Conservation (phyloP, 2,329 filamentous ascomycete genomes). For the Pseudocercospora fuligena region DNA sequence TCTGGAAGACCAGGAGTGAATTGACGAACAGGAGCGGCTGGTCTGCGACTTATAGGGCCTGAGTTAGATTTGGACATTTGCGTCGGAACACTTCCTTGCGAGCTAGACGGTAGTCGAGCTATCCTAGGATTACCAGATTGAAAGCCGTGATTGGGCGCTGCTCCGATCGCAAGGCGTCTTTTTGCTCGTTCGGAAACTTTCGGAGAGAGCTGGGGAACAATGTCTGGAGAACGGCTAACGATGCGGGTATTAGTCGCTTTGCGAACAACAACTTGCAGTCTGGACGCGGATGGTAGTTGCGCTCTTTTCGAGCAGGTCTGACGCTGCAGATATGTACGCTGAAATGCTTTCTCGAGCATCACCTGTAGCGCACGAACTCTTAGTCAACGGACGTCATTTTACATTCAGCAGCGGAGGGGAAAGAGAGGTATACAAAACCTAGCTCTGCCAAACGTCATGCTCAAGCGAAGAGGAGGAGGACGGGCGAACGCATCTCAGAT, state of each 20-base stretch:
- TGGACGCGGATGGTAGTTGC: neutral
- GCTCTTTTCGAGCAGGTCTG: neutral
- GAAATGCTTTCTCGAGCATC: neutral
- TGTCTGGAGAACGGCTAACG: constrained; percentile 2
- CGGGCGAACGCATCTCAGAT: constrained; percentile 1
- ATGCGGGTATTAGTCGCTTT: neutral
- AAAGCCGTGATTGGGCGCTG: constrained; percentile 3
- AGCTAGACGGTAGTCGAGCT: constrained; percentile 3
- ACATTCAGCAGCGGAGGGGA: neutral
- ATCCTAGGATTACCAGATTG: neutral
- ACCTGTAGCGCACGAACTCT: neutral
- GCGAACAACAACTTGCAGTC: neutral
- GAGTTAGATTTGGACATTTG: constrained; percentile 10
- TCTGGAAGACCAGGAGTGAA: constrained; percentile 41
- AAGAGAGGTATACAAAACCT: neutral
- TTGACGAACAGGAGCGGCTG: constrained; percentile 6
- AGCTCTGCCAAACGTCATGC: neutral
- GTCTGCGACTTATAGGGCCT: constrained; percentile 6
- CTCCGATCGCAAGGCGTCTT: constrained; percentile 1
- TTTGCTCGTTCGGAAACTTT: constrained; percentile 6
- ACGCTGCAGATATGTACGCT: neutral
- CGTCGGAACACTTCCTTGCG: constrained; percentile 8
- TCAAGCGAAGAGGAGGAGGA: neutral
- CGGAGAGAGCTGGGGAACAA: neutral
- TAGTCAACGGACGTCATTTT: neutral